These are phyloP conservation scores for Aspergillus sclerotialis DNA, from an alignment of 2,329 filamentous ascomycete species.

Conservation along the genomic window DNA sequence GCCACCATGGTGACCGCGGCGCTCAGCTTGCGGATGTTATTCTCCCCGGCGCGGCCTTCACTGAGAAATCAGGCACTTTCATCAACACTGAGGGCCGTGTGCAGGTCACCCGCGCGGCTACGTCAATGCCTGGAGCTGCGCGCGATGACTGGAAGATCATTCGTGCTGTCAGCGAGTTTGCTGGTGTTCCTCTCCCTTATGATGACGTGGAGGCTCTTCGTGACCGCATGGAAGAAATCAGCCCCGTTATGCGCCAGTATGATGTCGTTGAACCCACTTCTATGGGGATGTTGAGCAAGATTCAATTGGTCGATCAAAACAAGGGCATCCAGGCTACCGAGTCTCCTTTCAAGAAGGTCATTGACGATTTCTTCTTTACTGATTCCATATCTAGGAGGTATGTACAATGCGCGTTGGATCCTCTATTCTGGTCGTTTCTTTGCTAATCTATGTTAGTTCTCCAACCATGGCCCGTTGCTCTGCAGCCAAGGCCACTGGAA, in stretches of 20 bases:
- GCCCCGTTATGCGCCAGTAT: constrained; percentile 80
- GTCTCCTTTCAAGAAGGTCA: constrained; percentile 71
- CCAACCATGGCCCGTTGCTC: constrained; percentile 98
- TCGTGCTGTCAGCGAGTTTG: constrained; percentile 83
- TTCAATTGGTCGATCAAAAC: constrained; percentile 94
- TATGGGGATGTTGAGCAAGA: constrained; percentile 71
- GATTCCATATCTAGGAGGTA: constrained; percentile 94
- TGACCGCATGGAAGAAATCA: constrained; percentile 93
- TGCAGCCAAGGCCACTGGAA: constrained; percentile 76
- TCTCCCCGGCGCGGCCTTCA: constrained; percentile 90
- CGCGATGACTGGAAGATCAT: constrained; percentile 99
- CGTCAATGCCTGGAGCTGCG: constrained; percentile 78
- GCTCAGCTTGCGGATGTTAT: constrained; percentile 90
- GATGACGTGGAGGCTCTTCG: constrained; percentile 84
- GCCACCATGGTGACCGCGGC: constrained; percentile 91
- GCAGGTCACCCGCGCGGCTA: constrained; percentile 86
- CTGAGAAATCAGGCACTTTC: constrained; percentile 92
- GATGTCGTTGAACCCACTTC: constrained; percentile 82
- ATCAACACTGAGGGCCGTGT: constrained; percentile 97
- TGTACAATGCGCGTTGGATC: constrained; percentile 37
- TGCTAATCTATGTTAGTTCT: no score
- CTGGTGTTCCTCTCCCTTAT: constrained; percentile 80
- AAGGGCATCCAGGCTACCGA: constrained; percentile 71
- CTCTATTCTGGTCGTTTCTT: no score
- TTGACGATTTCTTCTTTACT: constrained; percentile 98